A percentile compares a stretch with the other conserved stretches of the same genome.
Evolutionary conservation across 805 yeast genomes (phyloP).

Genomic region (Yarrowia yakushimensis): DNA sequence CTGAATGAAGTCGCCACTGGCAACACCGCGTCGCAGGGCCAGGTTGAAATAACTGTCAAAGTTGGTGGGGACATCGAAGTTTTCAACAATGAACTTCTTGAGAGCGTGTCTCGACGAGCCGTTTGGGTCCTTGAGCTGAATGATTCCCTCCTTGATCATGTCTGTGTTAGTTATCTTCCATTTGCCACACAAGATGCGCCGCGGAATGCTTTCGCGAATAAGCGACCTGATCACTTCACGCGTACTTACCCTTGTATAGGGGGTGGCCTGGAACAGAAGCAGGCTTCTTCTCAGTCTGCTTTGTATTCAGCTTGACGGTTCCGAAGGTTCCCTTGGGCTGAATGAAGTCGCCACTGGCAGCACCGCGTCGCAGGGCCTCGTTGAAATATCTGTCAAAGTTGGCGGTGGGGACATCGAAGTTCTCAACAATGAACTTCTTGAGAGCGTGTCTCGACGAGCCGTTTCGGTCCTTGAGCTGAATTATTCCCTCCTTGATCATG

Average conservation of each 20-base stretch:
- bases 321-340: conserved; percentile 93
- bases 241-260: conserved; percentile 40
- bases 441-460: conserved; percentile 81
- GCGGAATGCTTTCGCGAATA: neutral
- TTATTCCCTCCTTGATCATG: conserved; percentile 64
- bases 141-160: conserved; percentile 64
- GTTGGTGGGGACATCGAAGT: conserved; percentile 53
- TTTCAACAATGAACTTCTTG: conserved; percentile 73
- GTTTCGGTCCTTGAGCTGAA: conserved; percentile 69
- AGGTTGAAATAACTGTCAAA: conserved; percentile 72
- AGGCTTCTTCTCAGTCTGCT: conserved; percentile 40
- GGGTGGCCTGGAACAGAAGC: conserved; percentile 36
- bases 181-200: neutral
- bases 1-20: conserved; percentile 68
- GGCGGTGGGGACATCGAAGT: conserved; percentile 54
- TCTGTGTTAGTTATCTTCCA: conserved; percentile 40
- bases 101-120: conserved; percentile 81
- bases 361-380: conserved; percentile 73
- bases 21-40: conserved; percentile 79
- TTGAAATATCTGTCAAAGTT: conserved; percentile 76
- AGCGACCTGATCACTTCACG: neutral
- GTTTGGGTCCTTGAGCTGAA: conserved; percentile 69
- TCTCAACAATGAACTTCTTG: conserved; percentile 73
- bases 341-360: conserved; percentile 64
- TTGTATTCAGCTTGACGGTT: conserved; percentile 64